phyloP scores from a whole-genome alignment of 495 filamentous ascomycete species.

The Penicillium malachiteum region DNA sequence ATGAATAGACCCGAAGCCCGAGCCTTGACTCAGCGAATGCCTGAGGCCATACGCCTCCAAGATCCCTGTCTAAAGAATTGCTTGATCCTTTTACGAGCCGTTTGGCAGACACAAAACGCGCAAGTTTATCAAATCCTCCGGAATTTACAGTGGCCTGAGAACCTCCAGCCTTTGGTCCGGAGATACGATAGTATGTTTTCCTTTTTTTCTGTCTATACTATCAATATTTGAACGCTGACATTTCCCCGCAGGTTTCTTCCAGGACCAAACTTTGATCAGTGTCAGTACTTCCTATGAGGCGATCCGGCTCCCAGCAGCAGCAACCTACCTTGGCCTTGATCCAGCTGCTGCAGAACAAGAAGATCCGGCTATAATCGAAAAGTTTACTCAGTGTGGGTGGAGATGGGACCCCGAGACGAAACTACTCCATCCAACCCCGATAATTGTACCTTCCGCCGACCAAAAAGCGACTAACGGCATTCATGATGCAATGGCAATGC shows the following conservation, averaged over 20 bases:
- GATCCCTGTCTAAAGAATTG: conserved; percentile 47
- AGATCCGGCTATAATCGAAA: conserved; percentile 35
- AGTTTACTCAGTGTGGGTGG: conserved; percentile 46
- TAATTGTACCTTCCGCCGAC: conserved; percentile 27
- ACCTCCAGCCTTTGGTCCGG: conserved; percentile 36
- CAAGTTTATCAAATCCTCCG: conserved; percentile 43
- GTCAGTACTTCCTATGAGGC: conserved; percentile 50
- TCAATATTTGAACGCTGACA: conserved; percentile 1
- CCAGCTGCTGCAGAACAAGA: conserved; percentile 26
- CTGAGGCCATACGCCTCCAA: conserved; percentile 32
- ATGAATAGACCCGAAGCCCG: conserved; percentile 50
- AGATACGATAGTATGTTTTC: conserved; percentile 42
- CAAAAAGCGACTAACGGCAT: conserved; percentile 25
- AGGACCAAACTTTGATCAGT: conserved; percentile 47
- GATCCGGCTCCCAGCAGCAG: conserved; percentile 45
- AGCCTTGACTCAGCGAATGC: conserved; percentile 50
- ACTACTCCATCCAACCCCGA: conserved; percentile 41
- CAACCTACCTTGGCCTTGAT: conserved; percentile 48
- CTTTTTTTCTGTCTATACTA: background rate
- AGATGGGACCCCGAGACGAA: conserved; percentile 40
- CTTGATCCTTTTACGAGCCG: conserved; percentile 43
- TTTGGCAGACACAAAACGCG: conserved; percentile 49
- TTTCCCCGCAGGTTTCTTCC: conserved; percentile 39
- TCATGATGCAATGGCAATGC: conserved; percentile 35
- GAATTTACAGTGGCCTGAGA: conserved; percentile 43